Conservation (phyloP, 108 stramenopile species). For the Skeletonema marinoi region DNA sequence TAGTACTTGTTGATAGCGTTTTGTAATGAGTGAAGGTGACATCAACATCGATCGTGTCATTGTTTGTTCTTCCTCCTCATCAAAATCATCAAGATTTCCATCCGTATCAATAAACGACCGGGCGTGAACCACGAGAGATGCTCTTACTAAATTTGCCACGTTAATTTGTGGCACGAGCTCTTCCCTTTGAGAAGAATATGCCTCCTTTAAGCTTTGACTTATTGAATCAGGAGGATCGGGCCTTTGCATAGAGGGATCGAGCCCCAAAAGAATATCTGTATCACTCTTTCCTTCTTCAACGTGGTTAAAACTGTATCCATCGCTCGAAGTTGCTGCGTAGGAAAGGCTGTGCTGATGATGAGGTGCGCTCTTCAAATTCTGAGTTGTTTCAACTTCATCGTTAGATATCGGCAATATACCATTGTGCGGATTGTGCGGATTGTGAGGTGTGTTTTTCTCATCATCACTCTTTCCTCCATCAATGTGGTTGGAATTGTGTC, state of each 20-base stretch:
- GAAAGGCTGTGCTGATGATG: neutral
- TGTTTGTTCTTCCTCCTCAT: conserved; percentile 22
- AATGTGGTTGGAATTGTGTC: neutral
- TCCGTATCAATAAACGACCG: conserved; percentile 53
- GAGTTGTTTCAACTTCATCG: neutral
- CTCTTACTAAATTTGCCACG: conserved; percentile 32
- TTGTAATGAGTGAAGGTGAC: conserved; percentile 80
- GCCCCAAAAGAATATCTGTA: neutral
- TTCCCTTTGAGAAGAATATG: neutral
- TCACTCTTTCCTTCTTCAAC: neutral
- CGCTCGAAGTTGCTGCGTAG: neutral
- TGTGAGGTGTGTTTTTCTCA: neutral
- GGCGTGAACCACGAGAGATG: conserved; percentile 24
- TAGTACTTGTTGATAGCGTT: conserved; percentile 80
- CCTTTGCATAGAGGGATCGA: neutral
- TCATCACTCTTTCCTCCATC: neutral
- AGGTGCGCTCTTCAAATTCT: neutral
- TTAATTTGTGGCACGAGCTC: conserved; percentile 13
- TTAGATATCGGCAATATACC: neutral
- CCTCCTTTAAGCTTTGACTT: neutral
- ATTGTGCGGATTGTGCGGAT: neutral
- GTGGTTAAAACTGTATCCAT: neutral
- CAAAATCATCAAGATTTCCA: conserved; percentile 18
- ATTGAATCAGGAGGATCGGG: neutral
- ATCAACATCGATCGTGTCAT: conserved; percentile 61